Conservation (phyloP, 2,329 filamentous ascomycete species). For the Blastomyces emzantsi region DNA sequence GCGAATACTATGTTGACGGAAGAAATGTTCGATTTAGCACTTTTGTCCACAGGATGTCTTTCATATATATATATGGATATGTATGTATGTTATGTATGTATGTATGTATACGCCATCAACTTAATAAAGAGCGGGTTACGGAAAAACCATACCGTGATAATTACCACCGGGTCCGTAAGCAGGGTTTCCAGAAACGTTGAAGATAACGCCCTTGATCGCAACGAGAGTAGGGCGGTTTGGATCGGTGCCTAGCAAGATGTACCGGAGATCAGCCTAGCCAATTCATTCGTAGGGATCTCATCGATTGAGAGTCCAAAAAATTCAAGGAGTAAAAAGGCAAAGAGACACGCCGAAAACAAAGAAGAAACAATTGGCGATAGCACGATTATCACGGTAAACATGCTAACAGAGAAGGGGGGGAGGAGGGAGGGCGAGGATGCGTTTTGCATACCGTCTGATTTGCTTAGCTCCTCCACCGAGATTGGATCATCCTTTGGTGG, state of each 20-base stretch:
- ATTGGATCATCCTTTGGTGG: constrained; percentile 86
- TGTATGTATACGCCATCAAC: not conserved
- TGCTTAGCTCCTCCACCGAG: constrained; percentile 65
- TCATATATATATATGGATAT: not conserved
- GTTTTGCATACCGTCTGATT: constrained; percentile 64
- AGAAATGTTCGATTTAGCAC: not conserved
- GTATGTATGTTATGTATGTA: too few species aligned
- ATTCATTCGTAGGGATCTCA: not conserved
- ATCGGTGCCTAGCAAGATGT: constrained; percentile 14
- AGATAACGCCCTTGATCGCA: constrained; percentile 77
- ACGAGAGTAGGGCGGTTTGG: constrained; percentile 44
- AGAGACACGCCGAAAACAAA: not conserved
- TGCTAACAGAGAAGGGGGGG: not conserved
- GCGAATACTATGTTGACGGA: constrained; percentile 62
- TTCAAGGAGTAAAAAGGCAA: not conserved
- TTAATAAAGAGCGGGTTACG: not conserved
- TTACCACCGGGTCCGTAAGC: constrained; percentile 73
- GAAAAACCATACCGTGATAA: constrained; percentile 63
- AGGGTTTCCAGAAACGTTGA: constrained; percentile 85
- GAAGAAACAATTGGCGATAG: not conserved
- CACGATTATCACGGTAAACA: too few species aligned
- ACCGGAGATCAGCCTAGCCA: constrained; percentile 3
- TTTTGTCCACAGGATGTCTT: not conserved
- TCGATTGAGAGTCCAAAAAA: not conserved
- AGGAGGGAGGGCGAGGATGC: too few species aligned